Evolutionary conservation across 306 rosid species (phyloP).

Genomic region (Comarum palustre): DNA sequence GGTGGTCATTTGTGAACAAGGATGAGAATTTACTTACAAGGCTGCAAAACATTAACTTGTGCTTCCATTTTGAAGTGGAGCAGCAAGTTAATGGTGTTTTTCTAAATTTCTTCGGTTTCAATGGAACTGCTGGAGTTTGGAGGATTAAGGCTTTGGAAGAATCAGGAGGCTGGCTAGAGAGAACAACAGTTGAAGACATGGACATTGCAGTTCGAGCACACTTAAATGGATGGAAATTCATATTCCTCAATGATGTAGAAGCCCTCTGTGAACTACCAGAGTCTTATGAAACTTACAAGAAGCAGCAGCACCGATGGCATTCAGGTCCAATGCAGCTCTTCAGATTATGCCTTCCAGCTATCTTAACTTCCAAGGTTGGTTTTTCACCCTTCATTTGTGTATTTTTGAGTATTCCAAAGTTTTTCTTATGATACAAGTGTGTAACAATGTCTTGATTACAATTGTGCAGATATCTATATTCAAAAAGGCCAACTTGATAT

Average conservation of each 20-base stretch:
- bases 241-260: conserved; percentile 88
- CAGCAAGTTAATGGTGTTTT: conserved; percentile 95
- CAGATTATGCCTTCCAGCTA: conserved; percentile 79
- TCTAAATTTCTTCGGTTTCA: conserved; percentile 92
- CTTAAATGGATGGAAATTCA: conserved; percentile 88
- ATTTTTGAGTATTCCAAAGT: background rate
- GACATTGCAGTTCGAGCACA: conserved; percentile 97
- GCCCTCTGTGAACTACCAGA: conserved; percentile 92
- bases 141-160: conserved; percentile 89
- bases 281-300: conserved; percentile 94
- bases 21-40: conserved; percentile 91
- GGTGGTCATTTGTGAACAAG: conserved; percentile 93
- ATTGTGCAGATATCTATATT: conserved; percentile 69
- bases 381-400: background rate
- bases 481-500: conserved; percentile 90
- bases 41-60: conserved; percentile 89
- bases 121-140: conserved; percentile 99
- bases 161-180: conserved; percentile 95
- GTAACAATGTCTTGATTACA: background rate
- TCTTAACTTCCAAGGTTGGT: conserved; percentile 71
- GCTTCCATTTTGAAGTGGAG: conserved; percentile 99
- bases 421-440: background rate
- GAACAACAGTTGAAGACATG: conserved; percentile 99
- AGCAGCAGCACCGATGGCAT: conserved; percentile 99
- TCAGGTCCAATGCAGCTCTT: conserved; percentile 99